Percentiles rank a stretch among this genome's conserved stretches.
Conservation (phyloP, 2,329 filamentous ascomycete species). For the Lasiodiplodia hormozganensis region DNA sequence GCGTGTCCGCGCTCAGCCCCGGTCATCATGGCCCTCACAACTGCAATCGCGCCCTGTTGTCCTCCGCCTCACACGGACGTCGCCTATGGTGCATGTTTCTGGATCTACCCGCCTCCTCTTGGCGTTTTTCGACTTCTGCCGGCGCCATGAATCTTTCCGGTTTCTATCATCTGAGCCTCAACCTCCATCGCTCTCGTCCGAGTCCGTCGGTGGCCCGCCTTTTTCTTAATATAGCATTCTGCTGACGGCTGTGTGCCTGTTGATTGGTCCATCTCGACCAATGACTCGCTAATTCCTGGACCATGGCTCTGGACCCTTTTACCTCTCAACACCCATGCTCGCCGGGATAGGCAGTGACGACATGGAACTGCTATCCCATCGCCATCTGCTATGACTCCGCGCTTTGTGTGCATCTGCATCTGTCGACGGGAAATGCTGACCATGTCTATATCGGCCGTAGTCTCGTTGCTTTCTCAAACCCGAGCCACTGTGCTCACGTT, state of each 20-base stretch:
- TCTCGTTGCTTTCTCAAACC: background rate
- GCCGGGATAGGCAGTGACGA: background rate
- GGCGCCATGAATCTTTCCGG: slow-evolving; percentile 1
- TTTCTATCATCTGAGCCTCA: background rate
- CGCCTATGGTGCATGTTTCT: background rate
- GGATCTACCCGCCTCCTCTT: background rate
- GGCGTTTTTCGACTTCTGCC: background rate
- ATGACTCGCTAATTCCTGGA: background rate
- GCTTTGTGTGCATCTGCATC: background rate
- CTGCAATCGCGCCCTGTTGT: background rate
- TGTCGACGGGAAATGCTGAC: slow-evolving; percentile 2
- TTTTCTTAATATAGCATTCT: slow-evolving; percentile 22
- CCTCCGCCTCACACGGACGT: background rate
- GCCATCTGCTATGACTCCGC: background rate
- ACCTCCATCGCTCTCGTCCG: background rate
- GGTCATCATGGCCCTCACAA: background rate
- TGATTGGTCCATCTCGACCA: background rate
- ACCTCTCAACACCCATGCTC: background rate
- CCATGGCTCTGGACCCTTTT: slow-evolving; percentile 4
- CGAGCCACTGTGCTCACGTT: background rate
- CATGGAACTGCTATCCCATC: background rate
- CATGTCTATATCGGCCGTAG: background rate
- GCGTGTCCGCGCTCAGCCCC: slow-evolving; percentile 17
- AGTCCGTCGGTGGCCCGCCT: background rate
- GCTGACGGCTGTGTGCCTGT: background rate